Conservation (phyloP, 176 grass and related monocot species). For the Juncus effusus region DNA sequence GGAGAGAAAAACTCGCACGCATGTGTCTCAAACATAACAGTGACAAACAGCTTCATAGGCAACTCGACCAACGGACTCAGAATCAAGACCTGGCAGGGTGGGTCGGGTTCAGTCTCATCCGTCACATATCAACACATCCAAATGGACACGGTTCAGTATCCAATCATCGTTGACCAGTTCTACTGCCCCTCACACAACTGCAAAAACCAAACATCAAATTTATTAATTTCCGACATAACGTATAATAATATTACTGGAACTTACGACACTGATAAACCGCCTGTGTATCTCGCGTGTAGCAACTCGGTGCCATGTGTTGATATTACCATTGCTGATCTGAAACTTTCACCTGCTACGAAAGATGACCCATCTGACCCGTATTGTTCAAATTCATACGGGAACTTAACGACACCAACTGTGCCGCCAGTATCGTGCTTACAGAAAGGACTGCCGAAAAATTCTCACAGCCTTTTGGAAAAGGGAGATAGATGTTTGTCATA, state of each 20-base stretch:
- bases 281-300: slow-evolving; percentile 33
- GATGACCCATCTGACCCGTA: neutral
- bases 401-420: neutral
- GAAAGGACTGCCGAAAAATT: slow-evolving; percentile 1
- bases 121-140: slow-evolving; percentile 28
- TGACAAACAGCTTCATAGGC: slow-evolving; percentile 19
- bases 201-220: slow-evolving; percentile 16
- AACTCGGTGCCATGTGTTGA: slow-evolving; percentile 30
- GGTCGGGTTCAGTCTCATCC: slow-evolving; percentile 28
- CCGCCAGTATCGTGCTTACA: slow-evolving; percentile 24
- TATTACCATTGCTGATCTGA: slow-evolving; percentile 31
- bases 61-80: slow-evolving; percentile 32
- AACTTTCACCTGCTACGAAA: neutral
- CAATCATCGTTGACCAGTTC: slow-evolving; percentile 41
- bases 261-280: slow-evolving; percentile 23
- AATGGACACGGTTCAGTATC: slow-evolving; percentile 33
- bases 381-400: slow-evolving; percentile 31
- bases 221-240: slow-evolving; percentile 27
- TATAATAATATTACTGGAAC: slow-evolving; percentile 32
- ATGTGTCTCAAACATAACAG: slow-evolving; percentile 29
- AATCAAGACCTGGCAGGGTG: slow-evolving; percentile 43
- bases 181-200: slow-evolving; percentile 24
- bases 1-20: slow-evolving; percentile 28
- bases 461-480: neutral
- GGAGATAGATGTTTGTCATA: neutral